Evolutionary conservation across 257 asterid species (phyloP), one percentile per base, ranked within the genome.

Genomic region (Fraxinus americana): DNA sequence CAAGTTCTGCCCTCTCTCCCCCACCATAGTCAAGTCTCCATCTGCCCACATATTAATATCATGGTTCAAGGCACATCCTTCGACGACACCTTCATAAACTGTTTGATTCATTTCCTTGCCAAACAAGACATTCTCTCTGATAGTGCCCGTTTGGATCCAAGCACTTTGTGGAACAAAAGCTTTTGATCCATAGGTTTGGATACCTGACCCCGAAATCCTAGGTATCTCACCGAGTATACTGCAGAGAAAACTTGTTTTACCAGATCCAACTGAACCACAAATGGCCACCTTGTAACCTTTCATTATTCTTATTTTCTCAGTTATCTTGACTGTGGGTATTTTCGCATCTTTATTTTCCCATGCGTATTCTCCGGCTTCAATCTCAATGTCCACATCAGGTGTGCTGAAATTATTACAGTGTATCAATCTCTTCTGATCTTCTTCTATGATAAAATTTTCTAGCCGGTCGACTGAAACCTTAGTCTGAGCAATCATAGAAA

Each of bases 111-210:
- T 89, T 71, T 90, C 92, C 89, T 91, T 89, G 27, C 97, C 98
- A 79, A 94, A 94, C 82, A 94, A 65, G 45, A 94, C 86, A 52
- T 94, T 94, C 19, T 94, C 98, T 75, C 90, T 78, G 19, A 94
- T 77, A 0, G 90, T 90, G 48, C 97, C 98, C 0, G 94, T 92
- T 74, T 92, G 98, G 74, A 94, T 94, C 98, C 98, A 94, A 41
- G 97, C 91, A 74, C 90, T 87, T 73, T 94, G 97, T 0, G 96
- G 92, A 17, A 94, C 98, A 69, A 86, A 88, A 30, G 98, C 97
- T 73, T 87, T 94, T 9, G 94, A 84, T 32, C 98, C 96, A 12
- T 81, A 75, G n/a, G 85, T 83, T 67, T 84, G 87, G 34, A 88
- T 82, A 52, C 90, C 66, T n/a, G 87, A 77, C 75, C 98, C 98